A percentile compares a stretch with the other conserved stretches of the same genome.
Conservation (phyloP, 768 basidiomycete genomes). For the Leccinum broughii region DNA sequence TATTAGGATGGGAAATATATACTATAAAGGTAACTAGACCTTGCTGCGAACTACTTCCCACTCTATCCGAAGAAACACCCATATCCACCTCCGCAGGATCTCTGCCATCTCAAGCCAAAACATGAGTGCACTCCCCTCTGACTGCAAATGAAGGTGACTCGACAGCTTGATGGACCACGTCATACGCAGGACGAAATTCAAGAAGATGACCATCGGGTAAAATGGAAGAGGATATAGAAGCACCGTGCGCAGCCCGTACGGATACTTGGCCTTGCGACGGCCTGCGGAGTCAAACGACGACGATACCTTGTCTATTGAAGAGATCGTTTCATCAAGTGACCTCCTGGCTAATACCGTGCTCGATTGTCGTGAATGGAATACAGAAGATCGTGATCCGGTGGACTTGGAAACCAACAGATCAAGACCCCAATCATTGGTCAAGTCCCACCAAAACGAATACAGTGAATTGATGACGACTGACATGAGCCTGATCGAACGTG, state of each 20-base stretch:
- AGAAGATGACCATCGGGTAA: conserved; percentile 79
- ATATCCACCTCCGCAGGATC: conserved; percentile 90
- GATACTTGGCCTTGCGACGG: conserved; percentile 37
- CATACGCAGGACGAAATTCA: conserved; percentile 87
- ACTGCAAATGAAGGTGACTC: conserved; percentile 74
- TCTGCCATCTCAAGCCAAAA: conserved; percentile 93
- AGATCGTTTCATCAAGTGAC: conserved; percentile 7
- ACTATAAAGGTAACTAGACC: neutral
- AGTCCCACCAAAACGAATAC: conserved; percentile 99
- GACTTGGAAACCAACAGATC: conserved; percentile 55
- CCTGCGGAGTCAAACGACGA: conserved; percentile 21
- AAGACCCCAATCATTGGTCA: conserved; percentile 97
- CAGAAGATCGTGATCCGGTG: conserved; percentile 37
- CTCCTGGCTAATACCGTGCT: conserved; percentile 23
- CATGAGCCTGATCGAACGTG: conserved; percentile 59
- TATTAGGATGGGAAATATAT: neutral
- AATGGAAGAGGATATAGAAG: conserved; percentile 79
- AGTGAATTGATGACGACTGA: conserved; percentile 84
- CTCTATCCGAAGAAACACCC: conserved; percentile 96
- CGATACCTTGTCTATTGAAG: conserved; percentile 7
- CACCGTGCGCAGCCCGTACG: conserved; percentile 71
- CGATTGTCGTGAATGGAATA: conserved; percentile 50
- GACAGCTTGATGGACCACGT: conserved; percentile 94
- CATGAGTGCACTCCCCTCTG: conserved; percentile 80
- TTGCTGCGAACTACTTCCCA: conserved; percentile 80